Conservation (phyloP, 805 yeast species). For the Candida insectalens region DNA sequence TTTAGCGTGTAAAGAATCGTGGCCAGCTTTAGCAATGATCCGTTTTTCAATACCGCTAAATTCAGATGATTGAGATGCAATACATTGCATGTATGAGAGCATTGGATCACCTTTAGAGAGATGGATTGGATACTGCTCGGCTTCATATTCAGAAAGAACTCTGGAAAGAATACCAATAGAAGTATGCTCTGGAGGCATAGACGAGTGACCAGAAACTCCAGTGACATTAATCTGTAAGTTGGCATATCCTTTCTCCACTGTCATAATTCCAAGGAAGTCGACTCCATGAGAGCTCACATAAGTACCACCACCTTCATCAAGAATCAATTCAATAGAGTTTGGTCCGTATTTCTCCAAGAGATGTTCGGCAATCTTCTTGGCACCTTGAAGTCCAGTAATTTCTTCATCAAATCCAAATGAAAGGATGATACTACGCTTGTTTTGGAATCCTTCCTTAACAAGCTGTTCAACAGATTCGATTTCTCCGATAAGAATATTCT, state of each 20-base stretch:
- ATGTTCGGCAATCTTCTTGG: slow-evolving; percentile 34
- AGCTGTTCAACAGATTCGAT: slow-evolving; percentile 23
- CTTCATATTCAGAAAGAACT: slow-evolving; percentile 45
- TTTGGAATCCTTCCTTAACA: slow-evolving; percentile 25
- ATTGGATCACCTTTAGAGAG: slow-evolving; percentile 51
- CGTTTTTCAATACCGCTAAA: slow-evolving; percentile 10
- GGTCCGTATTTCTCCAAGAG: slow-evolving; percentile 47
- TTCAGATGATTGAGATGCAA: slow-evolving; percentile 39
- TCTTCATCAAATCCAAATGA: slow-evolving; percentile 78
- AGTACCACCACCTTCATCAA: slow-evolving; percentile 62
- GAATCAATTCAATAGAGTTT: slow-evolving; percentile 45
- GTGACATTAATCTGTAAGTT: slow-evolving; percentile 36
- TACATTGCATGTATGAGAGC: slow-evolving; percentile 46
- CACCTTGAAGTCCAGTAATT: slow-evolving; percentile 53
- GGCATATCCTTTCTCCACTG: slow-evolving; percentile 32
- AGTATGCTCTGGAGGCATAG: slow-evolving; percentile 59
- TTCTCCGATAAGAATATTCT: slow-evolving; percentile 33
- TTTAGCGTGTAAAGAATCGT: slow-evolving; percentile 25
- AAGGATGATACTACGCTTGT: slow-evolving; percentile 46
- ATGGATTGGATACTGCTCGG: slow-evolving; percentile 38
- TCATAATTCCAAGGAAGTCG: slow-evolving; percentile 13
- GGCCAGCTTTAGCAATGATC: slow-evolving; percentile 30
- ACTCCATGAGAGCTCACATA: slow-evolving; percentile 23
- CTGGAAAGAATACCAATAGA: slow-evolving; percentile 65
- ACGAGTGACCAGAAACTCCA: slow-evolving; percentile 51